Evolutionary conservation across 148 eudicot genomes (phyloP).

Genomic region (Rhododendron simsii): DNA sequence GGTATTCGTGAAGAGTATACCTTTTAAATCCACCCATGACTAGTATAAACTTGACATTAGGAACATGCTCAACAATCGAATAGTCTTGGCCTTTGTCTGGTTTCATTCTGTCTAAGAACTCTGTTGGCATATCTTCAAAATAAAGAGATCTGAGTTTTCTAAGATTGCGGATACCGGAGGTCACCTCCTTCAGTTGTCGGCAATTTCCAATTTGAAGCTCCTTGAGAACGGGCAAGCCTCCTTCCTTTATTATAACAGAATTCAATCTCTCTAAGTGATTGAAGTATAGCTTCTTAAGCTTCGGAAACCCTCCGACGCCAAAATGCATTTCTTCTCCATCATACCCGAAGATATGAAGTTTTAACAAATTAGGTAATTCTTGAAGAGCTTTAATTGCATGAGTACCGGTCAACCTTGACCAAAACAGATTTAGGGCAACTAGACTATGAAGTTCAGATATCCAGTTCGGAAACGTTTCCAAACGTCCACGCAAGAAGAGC

Average conservation of each 20-base stretch:
- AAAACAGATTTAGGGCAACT: neutral
- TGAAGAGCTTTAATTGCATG: too few species aligned
- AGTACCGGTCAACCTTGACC: neutral
- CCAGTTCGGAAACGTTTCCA: neutral
- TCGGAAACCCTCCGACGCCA: too few species aligned
- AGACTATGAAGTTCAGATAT: neutral
- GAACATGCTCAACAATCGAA: neutral
- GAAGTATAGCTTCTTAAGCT: too few species aligned
- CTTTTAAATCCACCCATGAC: too few species aligned
- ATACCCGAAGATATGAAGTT: too few species aligned
- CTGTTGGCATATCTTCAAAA: neutral
- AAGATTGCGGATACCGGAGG: neutral
- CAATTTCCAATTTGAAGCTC: accelerated
- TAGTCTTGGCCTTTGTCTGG: neutral
- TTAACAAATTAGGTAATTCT: too few species aligned
- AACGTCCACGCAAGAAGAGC: neutral
- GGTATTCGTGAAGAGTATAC: neutral
- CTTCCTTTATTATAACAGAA: neutral
- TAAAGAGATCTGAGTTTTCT: neutral
- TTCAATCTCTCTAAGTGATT: neutral
- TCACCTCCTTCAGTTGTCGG: neutral
- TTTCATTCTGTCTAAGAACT: neutral
- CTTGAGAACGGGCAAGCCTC: neutral
- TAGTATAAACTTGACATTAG: neutral
- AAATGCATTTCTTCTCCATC: too few species aligned